phyloP scores from a whole-genome alignment of 345 rosid species.

The Salix dunnii region DNA sequence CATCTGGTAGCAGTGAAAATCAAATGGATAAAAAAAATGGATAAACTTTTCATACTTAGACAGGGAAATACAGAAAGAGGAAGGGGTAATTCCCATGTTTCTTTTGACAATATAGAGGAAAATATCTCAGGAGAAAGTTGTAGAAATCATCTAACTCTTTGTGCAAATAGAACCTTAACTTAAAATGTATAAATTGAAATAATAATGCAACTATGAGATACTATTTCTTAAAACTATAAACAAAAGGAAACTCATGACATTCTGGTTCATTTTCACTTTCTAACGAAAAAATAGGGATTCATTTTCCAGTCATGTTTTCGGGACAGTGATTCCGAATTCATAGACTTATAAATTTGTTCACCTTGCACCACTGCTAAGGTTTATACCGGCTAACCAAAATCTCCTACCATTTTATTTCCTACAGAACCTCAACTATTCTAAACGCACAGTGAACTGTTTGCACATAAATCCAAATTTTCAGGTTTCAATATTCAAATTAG shows the following conservation, averaged over 20 bases:
- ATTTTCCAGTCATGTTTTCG: background rate
- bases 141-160: background rate
- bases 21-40: background rate
- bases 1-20: background rate
- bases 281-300: too few relatives aligned
- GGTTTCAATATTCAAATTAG: too few relatives aligned
- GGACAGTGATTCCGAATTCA: background rate
- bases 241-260: background rate
- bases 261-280: background rate
- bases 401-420: background rate
- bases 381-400: background rate
- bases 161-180: background rate
- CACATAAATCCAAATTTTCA: too few relatives aligned
- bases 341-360: background rate
- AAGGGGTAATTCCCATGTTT: background rate
- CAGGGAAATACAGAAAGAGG: background rate
- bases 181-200: too few relatives aligned
- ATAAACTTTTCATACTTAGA: background rate
- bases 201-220: too few relatives aligned
- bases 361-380: background rate
- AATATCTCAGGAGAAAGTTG: background rate
- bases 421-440: background rate
- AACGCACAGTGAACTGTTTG: background rate
- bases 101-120: background rate
- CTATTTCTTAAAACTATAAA: too few relatives aligned